phyloP scores from a whole-genome alignment of 192 early-diverging fungal species.

The Dissophora globulifera region DNA sequence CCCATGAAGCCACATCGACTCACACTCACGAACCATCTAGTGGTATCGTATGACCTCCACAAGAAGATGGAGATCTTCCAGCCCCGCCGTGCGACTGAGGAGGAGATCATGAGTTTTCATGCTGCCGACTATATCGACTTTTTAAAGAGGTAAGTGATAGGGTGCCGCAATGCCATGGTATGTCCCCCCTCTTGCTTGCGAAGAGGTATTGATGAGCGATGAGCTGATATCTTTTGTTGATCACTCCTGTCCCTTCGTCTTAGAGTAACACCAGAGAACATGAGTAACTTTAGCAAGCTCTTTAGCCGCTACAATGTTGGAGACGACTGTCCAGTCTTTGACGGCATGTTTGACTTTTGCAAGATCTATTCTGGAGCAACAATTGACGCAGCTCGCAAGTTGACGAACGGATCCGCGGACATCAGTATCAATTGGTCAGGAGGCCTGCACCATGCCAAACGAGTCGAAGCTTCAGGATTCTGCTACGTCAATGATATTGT shows the following conservation, averaged over 20 bases:
- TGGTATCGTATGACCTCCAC: constrained; percentile 92
- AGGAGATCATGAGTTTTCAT: constrained; percentile 95
- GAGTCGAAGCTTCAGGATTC: constrained; percentile 91
- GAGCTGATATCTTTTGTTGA: no score
- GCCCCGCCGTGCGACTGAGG: constrained; percentile 85
- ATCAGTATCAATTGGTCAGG: constrained; percentile 99
- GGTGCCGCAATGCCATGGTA: neutral
- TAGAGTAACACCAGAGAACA: constrained; percentile 79
- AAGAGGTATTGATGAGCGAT: no score
- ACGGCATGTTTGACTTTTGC: constrained; percentile 97
- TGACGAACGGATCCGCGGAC: constrained; percentile 83
- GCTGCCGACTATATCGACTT: constrained; percentile 97
- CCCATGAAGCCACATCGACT: constrained; percentile 95
- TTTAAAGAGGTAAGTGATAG: constrained; percentile 70
- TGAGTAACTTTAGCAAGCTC: constrained; percentile 64
- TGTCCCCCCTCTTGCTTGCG: no score
- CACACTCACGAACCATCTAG: constrained; percentile 93
- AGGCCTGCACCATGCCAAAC: constrained; percentile 94
- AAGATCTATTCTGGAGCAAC: constrained; percentile 93
- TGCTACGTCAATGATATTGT: constrained; percentile 99
- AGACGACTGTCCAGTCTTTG: constrained; percentile 98
- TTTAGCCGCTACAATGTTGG: constrained; percentile 88
- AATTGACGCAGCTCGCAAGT: constrained; percentile 88
- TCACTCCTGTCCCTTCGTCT: no score
- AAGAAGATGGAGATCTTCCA: constrained; percentile 90